Evolutionary conservation across 2,329 filamentous ascomycete species (phyloP).

Genomic region (Onygenales sp.): DNA sequence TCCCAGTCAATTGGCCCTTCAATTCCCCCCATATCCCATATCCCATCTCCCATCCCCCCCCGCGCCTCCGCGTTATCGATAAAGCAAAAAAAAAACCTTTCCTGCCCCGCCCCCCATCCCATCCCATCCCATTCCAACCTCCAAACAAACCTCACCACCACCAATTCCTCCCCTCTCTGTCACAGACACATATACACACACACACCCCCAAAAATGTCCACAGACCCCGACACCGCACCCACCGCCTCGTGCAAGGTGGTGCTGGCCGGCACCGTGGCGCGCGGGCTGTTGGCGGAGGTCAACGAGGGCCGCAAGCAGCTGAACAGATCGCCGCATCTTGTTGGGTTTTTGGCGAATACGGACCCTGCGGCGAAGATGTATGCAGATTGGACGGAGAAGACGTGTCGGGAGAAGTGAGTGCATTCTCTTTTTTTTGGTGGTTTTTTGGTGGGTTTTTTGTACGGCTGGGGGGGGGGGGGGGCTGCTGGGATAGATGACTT

Average conservation of each 20-base stretch:
- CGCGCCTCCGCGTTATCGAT: constrained; percentile 1
- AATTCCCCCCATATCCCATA: neutral
- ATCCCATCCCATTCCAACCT: neutral
- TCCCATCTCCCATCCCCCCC: neutral
- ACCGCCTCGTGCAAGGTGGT: constrained; percentile 74
- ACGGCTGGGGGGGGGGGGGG: neutral
- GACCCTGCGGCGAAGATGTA: constrained; percentile 90
- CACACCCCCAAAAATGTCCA: neutral
- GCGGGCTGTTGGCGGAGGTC: constrained; percentile 69
- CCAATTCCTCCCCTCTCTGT: neutral
- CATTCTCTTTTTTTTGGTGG: neutral
- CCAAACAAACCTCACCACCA: neutral
- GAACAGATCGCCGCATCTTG: constrained; percentile 64
- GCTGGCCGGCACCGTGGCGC: constrained; percentile 78
- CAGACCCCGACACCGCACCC: constrained; percentile 23
- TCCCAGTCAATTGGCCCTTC: neutral
- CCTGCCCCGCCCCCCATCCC: neutral
- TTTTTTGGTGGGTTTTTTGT: constrained; percentile 5
- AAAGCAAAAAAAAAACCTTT: neutral
- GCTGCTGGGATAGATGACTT: neutral
- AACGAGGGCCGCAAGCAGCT: constrained; percentile 63
- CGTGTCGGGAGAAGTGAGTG: constrained; percentile 86
- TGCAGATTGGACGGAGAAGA: constrained; percentile 95
- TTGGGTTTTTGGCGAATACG: constrained; percentile 84
- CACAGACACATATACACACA: no score